phyloP scores from a whole-genome alignment of 139 green algal species.

The Coelastrella sp. region DNA sequence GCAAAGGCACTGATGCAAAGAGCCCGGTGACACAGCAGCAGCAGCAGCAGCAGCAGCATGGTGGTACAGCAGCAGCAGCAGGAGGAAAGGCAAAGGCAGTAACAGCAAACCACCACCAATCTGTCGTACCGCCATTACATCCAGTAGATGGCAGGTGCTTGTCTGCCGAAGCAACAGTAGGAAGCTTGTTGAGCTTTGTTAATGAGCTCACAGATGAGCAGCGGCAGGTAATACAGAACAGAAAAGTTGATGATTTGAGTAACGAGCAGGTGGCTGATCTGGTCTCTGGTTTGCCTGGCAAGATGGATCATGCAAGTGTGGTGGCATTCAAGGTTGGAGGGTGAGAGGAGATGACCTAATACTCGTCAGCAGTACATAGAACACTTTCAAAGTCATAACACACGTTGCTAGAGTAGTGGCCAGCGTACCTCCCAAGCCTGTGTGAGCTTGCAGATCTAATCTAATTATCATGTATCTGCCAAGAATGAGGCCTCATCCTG shows the following conservation, averaged over 20 bases:
- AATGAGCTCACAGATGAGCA: not conserved
- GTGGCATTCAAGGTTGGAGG: conserved; percentile 37
- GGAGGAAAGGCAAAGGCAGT: not conserved
- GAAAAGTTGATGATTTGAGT: not conserved
- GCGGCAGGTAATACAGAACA: not conserved
- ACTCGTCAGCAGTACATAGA: not conserved
- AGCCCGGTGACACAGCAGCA: not conserved
- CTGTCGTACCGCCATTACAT: not conserved
- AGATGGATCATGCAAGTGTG: conserved; percentile 41
- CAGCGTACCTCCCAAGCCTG: too few relatives aligned
- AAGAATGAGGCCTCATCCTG: too few relatives aligned
- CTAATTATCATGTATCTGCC: too few relatives aligned
- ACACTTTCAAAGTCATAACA: not conserved
- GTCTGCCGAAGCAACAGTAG: not conserved
- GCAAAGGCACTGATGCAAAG: not conserved
- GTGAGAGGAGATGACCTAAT: not conserved
- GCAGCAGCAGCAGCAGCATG: not conserved
- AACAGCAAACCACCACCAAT: too few relatives aligned
- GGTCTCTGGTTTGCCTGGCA: conserved; percentile 26
- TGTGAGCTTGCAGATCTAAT: too few relatives aligned
- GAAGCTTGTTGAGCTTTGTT: conserved; percentile 21
- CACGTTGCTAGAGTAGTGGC: not conserved
- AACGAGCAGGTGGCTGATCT: not conserved
- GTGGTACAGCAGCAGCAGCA: not conserved
- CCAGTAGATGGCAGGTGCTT: not conserved